Conservation (phyloP, 2,329 filamentous ascomycete species). For the Pseudopyricularia javanii region DNA sequence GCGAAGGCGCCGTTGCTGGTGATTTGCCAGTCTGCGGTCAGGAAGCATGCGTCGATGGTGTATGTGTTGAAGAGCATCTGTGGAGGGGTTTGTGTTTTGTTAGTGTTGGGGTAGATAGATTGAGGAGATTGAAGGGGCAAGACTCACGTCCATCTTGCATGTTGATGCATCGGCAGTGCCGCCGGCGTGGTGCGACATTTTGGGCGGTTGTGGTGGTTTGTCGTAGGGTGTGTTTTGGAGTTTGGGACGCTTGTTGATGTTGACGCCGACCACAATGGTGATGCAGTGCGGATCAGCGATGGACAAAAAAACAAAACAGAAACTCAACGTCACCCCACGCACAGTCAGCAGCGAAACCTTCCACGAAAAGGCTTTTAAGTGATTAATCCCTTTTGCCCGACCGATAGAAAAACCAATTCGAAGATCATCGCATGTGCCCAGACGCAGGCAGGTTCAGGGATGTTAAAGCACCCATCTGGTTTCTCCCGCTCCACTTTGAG, state of each 20-base stretch:
- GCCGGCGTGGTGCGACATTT: neutral
- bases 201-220: neutral
- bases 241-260: neutral
- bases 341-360: no score
- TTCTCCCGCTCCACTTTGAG: no score
- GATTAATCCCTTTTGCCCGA: no score
- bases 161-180: neutral
- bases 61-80: conserved; percentile 34
- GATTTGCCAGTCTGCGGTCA: conserved; percentile 26
- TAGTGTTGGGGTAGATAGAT: neutral
- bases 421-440: no score
- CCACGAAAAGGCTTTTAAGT: no score
- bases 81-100: neutral
- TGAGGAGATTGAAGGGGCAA: neutral
- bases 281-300: no score
- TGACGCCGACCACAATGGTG: no score
- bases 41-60: conserved; percentile 27
- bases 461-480: no score
- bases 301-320: no score
- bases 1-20: conserved; percentile 26
- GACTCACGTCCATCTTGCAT: conserved; percentile 1
- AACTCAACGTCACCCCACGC: no score
- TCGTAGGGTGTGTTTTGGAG: neutral
- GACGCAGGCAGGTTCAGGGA: no score
- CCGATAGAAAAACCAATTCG: no score